Percentiles rank a stretch among this genome's conserved stretches.
Evolutionary conservation across 805 yeast species (phyloP).

Genomic region (Starmera quercuum): DNA sequence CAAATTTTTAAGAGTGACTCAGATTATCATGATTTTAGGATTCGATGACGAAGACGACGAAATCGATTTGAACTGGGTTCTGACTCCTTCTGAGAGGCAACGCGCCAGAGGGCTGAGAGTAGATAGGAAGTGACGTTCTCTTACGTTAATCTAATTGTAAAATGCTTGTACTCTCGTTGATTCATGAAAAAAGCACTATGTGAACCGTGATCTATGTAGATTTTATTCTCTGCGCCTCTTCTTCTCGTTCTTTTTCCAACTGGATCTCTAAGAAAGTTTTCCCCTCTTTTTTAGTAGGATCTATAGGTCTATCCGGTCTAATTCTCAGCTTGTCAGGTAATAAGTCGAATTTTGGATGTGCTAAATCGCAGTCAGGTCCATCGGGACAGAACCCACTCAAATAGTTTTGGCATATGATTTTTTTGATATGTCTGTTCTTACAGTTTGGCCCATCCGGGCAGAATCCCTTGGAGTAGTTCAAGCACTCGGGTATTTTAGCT

Average conservation of each 20-base stretch:
- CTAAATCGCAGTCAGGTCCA: constrained; percentile 61
- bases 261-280: constrained; percentile 19
- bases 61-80: constrained; percentile 56
- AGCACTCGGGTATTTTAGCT: constrained; percentile 82
- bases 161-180: neutral
- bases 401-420: constrained; percentile 69
- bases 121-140: constrained; percentile 15
- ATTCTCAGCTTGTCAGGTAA: constrained; percentile 32
- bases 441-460: constrained; percentile 91
- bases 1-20: constrained; percentile 73
- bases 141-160: neutral
- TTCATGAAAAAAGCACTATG: too few relatives aligned
- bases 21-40: constrained; percentile 73
- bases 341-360: constrained; percentile 76
- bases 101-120: constrained; percentile 53
- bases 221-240: constrained; percentile 1
- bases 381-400: constrained; percentile 90
- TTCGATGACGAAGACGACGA: constrained; percentile 65
- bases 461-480: constrained; percentile 77
- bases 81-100: constrained; percentile 69
- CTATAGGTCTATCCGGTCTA: constrained; percentile 23
- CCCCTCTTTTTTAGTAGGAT: constrained; percentile 4
- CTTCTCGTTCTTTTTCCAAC: constrained; percentile 17
- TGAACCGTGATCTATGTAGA: neutral
- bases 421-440: constrained; percentile 70